Base-by-base conservation (phyloP, 805 yeast genomes). In the Wickerhamiella hasegawae region DNA sequence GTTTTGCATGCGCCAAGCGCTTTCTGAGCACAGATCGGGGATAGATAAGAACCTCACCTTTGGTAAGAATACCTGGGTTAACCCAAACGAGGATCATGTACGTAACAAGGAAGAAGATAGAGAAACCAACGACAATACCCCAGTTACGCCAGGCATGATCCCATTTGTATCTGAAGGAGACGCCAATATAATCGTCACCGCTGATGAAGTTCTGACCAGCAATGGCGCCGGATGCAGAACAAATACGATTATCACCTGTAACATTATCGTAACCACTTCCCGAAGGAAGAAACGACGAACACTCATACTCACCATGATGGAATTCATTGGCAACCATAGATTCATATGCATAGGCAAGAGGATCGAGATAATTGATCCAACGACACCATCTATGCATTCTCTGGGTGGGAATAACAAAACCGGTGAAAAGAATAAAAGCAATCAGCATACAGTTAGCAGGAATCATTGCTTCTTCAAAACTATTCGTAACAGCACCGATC, bases 91-190 rank as follows among this genome's bases (percentile, higher is more conserved):
- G 27, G 30, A 45, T 8, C 46, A 62, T 60, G 31, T 56, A 55
- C 16, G 63, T 59, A 27, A 45, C 40, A 40, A 54, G 42, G 43
- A 57, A 63, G 42, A 60, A 65, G 4, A 61, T 41, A 38, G 63
- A 53, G 48, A 63, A 75, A 2, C 68, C 81, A 48, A 73, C 51
- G 40, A 69, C 39, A 40, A 76, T 69, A 48, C 84, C 94, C 38
- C 76, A 64, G 53, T 82, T 78, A 60, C 93, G 72, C 94, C 94
- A 82, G 33, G 68, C 65, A 54, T 82, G 81, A 15, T 54, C 42
- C 47, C 65, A 71, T 16, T 50, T 49, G 59, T 75, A 82, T 28
- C 54, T 49, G 54, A 54, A 81, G 6, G 72, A 52, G 3, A 46
- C 46, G 4, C 42, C 41, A 37, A 81, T 43, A 48, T 76, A 81